These are phyloP conservation scores for Sphaceloma murrayae DNA, from an alignment of 2,329 filamentous ascomycete genomes.

Conservation along the genomic window DNA sequence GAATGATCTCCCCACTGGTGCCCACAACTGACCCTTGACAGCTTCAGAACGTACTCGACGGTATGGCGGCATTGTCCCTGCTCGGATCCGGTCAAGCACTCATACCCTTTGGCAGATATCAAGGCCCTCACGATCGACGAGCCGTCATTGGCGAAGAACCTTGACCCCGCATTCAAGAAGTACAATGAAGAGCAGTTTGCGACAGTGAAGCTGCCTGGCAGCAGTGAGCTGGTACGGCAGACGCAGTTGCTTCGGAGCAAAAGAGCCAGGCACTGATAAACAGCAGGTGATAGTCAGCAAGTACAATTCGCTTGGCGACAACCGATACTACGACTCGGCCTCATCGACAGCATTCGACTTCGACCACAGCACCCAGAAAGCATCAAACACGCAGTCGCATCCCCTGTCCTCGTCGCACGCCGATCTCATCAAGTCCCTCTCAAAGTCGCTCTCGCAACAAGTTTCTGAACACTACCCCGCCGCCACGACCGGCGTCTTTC, in stretches of 20 bases:
- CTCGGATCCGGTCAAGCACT: too few relatives aligned
- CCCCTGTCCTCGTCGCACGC: conserved; percentile 64
- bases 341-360: conserved; percentile 81
- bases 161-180: conserved; percentile 76
- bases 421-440: conserved; percentile 73
- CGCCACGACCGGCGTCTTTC: conserved; percentile 72
- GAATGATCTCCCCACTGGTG: too few relatives aligned
- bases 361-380: conserved; percentile 78
- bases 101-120: conserved; percentile 59
- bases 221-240: conserved; percentile 58
- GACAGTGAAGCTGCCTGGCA: conserved; percentile 79
- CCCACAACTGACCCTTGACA: conserved; percentile 36
- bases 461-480: conserved; percentile 81
- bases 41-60: conserved; percentile 81
- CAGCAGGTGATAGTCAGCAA: conserved; percentile 65
- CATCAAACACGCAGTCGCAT: conserved; percentile 71
- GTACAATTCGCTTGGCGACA: conserved; percentile 71
- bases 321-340: conserved; percentile 82
- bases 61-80: conserved; percentile 49
- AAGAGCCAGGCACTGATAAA: conserved; percentile 10
- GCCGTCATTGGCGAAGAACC: conserved; percentile 57
- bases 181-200: conserved; percentile 95
- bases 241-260: neutral
- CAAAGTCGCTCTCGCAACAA: conserved; percentile 67
- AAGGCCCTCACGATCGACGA: conserved; percentile 69